Base-by-base conservation (phyloP, 1,284 basidiomycete genomes). In the Sporisorium graminicola region DNA sequence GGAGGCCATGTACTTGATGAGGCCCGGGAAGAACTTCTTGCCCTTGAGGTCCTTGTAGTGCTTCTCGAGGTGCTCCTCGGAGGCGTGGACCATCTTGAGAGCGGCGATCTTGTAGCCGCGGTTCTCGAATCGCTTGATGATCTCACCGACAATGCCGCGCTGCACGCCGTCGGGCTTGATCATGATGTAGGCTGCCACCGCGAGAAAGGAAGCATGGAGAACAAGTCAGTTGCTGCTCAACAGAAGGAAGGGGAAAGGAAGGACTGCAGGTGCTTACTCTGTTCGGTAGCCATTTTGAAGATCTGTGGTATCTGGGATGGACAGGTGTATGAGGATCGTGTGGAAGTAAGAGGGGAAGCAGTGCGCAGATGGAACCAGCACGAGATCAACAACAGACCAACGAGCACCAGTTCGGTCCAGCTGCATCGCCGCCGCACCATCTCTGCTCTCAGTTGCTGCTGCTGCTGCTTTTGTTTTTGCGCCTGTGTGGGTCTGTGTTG, bases 1-100 rank as follows among this genome's bases (percentile, higher is more conserved):
- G 75, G 93, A 91, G 65, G 91, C 90, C 95, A 98, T 84, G 78
- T 84, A 84, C 82, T 85, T 82, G 76, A 84, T 74, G 59, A 85
- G 78, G 46, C 83, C 83, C 54, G 82, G 79, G 82, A 85, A 85
- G 81, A 85, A 85, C 58, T 79, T 74, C 77, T 85, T 85, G 66
- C 81, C 83, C 82, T 84, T 84, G 65, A 85, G 83, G 71, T 85
- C 84, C 60, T 72, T 71, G 80, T 85, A 85, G 79, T 85, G 84
- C 82, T 80, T 76, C 71, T 85, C 83, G 52, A 85, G 79, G 74
- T 83, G 84, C 66, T 85, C 84, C 49, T 73, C 68, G 53, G 82
- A 82, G 22, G 84, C 81, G 66, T 83, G 77, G 35, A 83, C 81
- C 60, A 83, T 75, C 73, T 85, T 85, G 74, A 80, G 67, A n/a